A percentile compares a stretch with the other conserved stretches of the same genome.
These are phyloP conservation scores for Paxillus ammoniavirescens DNA, from an alignment of 768 basidiomycete genomes.

Conservation along the genomic window DNA sequence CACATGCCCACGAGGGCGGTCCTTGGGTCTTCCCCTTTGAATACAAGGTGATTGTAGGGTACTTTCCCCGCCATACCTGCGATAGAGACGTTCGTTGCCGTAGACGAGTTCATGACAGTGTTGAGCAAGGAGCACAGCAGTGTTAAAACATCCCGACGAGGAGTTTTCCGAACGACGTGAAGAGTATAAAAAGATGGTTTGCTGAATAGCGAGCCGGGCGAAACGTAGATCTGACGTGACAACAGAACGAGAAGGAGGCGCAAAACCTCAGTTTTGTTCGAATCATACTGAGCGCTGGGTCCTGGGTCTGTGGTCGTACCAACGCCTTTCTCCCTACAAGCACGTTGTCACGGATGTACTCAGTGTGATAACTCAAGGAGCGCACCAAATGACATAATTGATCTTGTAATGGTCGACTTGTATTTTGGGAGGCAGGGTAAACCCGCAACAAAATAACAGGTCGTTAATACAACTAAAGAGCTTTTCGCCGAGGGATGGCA, in stretches of 20 bases:
- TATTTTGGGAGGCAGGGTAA: conserved; percentile 78
- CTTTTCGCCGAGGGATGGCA: conserved; percentile 80
- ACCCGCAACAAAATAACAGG: conserved; percentile 90
- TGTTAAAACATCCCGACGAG: conserved; percentile 84
- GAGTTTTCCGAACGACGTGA: conserved; percentile 72
- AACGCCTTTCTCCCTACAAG: conserved; percentile 86
- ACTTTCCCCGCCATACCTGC: conserved; percentile 73
- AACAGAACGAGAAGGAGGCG: conserved; percentile 85
- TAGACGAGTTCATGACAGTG: conserved; percentile 74
- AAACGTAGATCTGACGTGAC: conserved; percentile 86
- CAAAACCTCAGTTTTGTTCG: conserved; percentile 85
- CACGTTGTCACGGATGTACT: conserved; percentile 4
- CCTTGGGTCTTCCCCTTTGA: conserved; percentile 83
- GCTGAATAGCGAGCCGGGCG: conserved; percentile 65
- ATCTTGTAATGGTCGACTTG: conserved; percentile 82
- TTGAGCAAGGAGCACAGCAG: conserved; percentile 92
- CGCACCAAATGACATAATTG: conserved; percentile 86
- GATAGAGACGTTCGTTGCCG: conserved; percentile 49
- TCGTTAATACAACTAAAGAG: conserved; percentile 81
- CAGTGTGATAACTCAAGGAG: conserved; percentile 8
- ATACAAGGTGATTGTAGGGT: conserved; percentile 88
- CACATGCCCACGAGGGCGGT: conserved; percentile 70
- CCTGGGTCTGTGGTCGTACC: conserved; percentile 82
- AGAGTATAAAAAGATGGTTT: conserved; percentile 77
- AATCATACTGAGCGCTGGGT: conserved; percentile 60